A percentile compares a stretch with the other conserved stretches of the same genome.
These are phyloP conservation scores for Salix purpurea DNA, from an alignment of 345 rosid genomes.

Conservation along the genomic window DNA sequence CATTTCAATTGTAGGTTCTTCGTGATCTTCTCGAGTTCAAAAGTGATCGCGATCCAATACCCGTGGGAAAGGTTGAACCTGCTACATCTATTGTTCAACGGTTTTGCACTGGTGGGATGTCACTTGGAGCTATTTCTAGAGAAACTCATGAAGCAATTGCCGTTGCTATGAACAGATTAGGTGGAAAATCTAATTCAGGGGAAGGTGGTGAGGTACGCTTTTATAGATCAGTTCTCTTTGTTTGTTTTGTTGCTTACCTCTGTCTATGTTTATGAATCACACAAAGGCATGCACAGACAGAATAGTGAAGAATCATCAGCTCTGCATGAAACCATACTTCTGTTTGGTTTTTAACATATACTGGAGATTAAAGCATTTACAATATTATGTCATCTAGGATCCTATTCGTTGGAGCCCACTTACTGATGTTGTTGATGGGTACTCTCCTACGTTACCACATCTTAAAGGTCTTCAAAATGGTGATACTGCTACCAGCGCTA, in stretches of 20 bases:
- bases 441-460: slow-evolving; percentile 92
- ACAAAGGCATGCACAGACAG: not conserved
- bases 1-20: slow-evolving; percentile 57
- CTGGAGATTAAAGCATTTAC: not conserved
- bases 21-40: slow-evolving; percentile 96
- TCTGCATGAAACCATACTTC: not conserved
- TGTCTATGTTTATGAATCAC: not conserved
- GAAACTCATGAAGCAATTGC: slow-evolving; percentile 99
- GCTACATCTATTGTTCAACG: slow-evolving; percentile 78
- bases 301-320: not conserved
- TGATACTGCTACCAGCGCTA: slow-evolving; percentile 98
- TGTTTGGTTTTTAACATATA: not conserved
- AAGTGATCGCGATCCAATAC: slow-evolving; percentile 87
- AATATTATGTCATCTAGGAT: slow-evolving; percentile 45
- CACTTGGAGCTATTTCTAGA: slow-evolving; percentile 98
- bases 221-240: not conserved
- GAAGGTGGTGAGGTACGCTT: slow-evolving; percentile 96
- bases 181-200: slow-evolving; percentile 96
- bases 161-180: slow-evolving; percentile 93
- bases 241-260: not conserved
- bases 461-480: slow-evolving; percentile 99
- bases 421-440: slow-evolving; percentile 91
- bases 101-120: slow-evolving; percentile 99
- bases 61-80: slow-evolving; percentile 91
- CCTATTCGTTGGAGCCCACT: slow-evolving; percentile 98